Conservation (phyloP, 2,329 filamentous ascomycete genomes). For the Cladosporium colombiae region DNA sequence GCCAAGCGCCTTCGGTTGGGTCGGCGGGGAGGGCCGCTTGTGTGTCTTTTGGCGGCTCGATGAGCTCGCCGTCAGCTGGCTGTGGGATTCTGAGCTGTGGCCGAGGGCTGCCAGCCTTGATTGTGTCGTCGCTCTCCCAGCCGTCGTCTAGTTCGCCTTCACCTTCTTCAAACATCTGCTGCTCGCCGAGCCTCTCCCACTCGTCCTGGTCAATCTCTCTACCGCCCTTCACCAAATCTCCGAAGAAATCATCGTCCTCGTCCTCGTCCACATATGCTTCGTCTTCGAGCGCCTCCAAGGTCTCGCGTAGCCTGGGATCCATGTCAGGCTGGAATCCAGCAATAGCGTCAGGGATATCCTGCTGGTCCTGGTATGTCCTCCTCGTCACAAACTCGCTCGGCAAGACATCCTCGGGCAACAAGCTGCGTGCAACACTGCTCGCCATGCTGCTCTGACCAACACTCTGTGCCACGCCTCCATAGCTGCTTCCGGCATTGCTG, state of each 20-base stretch:
- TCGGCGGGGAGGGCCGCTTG: constrained; percentile 39
- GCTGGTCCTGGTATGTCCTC: constrained; percentile 85
- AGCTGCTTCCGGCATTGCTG: constrained; percentile 30
- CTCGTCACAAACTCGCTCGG: constrained; percentile 77
- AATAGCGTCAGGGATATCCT: constrained; percentile 87
- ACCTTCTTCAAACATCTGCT: constrained; percentile 34
- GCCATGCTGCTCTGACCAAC: constrained; percentile 47
- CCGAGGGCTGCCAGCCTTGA: constrained; percentile 43
- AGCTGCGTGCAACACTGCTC: constrained; percentile 35
- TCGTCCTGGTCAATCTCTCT: constrained; percentile 76
- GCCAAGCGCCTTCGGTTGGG: constrained; percentile 71
- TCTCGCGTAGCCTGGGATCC: constrained; percentile 89
- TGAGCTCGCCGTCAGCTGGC: constrained; percentile 53
- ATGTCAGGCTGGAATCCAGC: constrained; percentile 96
- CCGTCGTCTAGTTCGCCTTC: constrained; percentile 63
- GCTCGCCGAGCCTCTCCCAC: constrained; percentile 61
- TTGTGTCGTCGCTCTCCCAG: constrained; percentile 94
- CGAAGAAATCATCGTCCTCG: constrained; percentile 80
- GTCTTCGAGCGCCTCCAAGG: constrained; percentile 89
- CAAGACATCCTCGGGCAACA: constrained; percentile 73
- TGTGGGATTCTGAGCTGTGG: constrained; percentile 24
- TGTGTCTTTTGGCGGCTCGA: constrained; percentile 35
- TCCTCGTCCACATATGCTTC: constrained; percentile 90
- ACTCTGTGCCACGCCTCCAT: constrained; percentile 43
- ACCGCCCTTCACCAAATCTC: constrained; percentile 66